Conservation (phyloP, 441 rosid genomes). For the Croton laevigatus region DNA sequence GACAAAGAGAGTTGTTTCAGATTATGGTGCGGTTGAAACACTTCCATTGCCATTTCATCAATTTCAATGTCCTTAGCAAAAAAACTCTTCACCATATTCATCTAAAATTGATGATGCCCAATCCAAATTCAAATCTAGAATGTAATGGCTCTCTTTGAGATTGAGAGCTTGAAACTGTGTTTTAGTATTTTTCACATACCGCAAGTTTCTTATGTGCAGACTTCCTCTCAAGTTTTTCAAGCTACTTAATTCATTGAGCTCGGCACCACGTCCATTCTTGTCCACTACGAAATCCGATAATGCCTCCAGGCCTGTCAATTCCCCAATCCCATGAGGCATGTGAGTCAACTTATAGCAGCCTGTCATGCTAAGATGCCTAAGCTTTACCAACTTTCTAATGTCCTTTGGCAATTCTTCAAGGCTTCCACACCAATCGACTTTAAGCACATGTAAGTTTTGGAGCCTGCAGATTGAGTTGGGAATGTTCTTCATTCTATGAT, state of each 20-base stretch:
- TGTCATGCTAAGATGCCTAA: slow-evolving; percentile 13
- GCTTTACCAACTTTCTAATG: slow-evolving; percentile 16
- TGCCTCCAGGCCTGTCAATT: slow-evolving; percentile 14
- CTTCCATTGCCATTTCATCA: background rate
- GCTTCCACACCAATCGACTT: background rate
- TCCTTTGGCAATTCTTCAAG: slow-evolving; percentile 17
- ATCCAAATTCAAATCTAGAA: background rate
- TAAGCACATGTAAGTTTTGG: slow-evolving; percentile 5
- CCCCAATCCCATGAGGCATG: slow-evolving; percentile 25
- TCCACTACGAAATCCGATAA: slow-evolving; percentile 17
- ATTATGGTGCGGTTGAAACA: slow-evolving; percentile 8
- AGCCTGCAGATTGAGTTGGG: background rate
- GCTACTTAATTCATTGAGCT: background rate
- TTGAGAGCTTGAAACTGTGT: background rate
- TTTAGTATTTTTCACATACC: background rate
- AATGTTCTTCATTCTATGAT: background rate
- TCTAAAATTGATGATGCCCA: background rate
- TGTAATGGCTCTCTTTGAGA: slow-evolving; percentile 2
- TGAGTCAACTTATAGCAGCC: background rate
- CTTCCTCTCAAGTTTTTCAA: background rate
- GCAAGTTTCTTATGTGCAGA: rapidly evolving
- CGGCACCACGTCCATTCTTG: background rate
- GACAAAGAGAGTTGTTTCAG: background rate
- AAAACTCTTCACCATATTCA: background rate
- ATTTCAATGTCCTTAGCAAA: background rate